Evolutionary conservation across 371 early-diverging fungal species (phyloP).

Genomic region (Massospora cicadina): DNA sequence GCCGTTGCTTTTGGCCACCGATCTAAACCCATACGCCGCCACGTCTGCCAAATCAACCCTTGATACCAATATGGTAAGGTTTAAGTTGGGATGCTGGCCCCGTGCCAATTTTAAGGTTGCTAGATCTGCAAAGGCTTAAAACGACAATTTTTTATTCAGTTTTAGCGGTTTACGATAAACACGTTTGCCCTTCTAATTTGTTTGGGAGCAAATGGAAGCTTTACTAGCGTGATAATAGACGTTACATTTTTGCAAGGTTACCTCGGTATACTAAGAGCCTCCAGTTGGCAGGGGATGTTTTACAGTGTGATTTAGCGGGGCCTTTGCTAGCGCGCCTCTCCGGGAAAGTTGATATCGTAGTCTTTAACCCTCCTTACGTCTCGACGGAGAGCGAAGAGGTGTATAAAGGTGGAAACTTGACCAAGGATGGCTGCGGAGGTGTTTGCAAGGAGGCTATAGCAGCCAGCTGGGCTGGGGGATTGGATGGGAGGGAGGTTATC

Average conservation of each 20-base stretch:
- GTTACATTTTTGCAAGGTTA: too few species aligned
- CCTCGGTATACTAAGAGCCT: too few species aligned
- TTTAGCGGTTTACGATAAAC: too few species aligned
- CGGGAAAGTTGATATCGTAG: conserved; percentile 50
- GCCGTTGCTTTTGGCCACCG: conserved; percentile 47
- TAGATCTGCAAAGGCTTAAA: too few species aligned
- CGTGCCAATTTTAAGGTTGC: too few species aligned
- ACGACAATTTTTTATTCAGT: too few species aligned
- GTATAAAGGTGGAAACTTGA: conserved; percentile 24
- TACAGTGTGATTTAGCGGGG: conserved; percentile 33
- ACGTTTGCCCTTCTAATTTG: too few species aligned
- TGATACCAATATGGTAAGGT: conserved; percentile 23
- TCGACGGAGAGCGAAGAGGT: conserved; percentile 52
- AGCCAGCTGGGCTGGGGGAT: conserved; percentile 90
- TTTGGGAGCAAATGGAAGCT: too few species aligned
- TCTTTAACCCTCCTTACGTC: conserved; percentile 90
- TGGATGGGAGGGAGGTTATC: conserved; percentile 79
- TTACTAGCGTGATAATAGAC: too few species aligned
- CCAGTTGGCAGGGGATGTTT: conserved; percentile 31
- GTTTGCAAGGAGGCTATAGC: conserved; percentile 25
- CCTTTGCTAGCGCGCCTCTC: conserved; percentile 32
- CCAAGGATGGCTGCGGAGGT: conserved; percentile 12
- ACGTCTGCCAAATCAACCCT: conserved; percentile 43
- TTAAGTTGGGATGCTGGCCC: not conserved
- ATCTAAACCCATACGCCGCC: conserved; percentile 63